Base-by-base conservation (phyloP, 2,329 filamentous ascomycete species). In the Ceratocystis harringtonii region DNA sequence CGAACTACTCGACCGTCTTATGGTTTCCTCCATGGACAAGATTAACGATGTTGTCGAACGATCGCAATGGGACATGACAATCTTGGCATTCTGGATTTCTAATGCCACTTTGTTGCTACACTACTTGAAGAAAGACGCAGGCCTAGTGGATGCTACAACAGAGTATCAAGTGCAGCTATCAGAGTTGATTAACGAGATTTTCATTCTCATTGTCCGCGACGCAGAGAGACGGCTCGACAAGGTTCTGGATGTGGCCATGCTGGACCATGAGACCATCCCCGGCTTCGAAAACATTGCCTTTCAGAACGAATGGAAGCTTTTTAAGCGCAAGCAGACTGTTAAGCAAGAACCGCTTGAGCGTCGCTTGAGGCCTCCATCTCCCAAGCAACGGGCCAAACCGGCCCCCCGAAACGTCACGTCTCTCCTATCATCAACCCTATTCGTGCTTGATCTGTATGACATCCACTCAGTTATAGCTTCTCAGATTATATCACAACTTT, bases 31-130 rank as follows among this genome's bases (percentile, higher is more conserved):
- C 45, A 95, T 95, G 82, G 90, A 95, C 72, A 94, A 92, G 75
- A 97, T 99, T 71, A 97, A 97, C 72, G 87, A 91, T 67, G 90
- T 96, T 36, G 91, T 99, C n/a, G 94, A 97, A 75, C 84, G 84
- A 68, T 86, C 92, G 72, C 94, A 99, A 73, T 97, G 94, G 94
- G 94, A 99, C 73, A 99, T 99, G 94, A 99, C 94, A 0, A 96
- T 99, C 70, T 79, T 99, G 45, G 94, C 94, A 1, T 99, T 99
- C 73, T 99, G 94, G 94, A 91, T 96, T 72, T 97, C 94, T 1
- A 99, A 99, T 74, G 91, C 90, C 7, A 99, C 94, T 0, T 78
- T 99, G 48, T 78, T 99, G n/a, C 78, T 97, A 64, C 92, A 99
- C 75, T 99, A 99, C 73, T 79, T 99, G 64, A 96, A 96, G 74